Conservation (phyloP, 2,329 filamentous ascomycete genomes). For the Graphilbum fragrans region DNA sequence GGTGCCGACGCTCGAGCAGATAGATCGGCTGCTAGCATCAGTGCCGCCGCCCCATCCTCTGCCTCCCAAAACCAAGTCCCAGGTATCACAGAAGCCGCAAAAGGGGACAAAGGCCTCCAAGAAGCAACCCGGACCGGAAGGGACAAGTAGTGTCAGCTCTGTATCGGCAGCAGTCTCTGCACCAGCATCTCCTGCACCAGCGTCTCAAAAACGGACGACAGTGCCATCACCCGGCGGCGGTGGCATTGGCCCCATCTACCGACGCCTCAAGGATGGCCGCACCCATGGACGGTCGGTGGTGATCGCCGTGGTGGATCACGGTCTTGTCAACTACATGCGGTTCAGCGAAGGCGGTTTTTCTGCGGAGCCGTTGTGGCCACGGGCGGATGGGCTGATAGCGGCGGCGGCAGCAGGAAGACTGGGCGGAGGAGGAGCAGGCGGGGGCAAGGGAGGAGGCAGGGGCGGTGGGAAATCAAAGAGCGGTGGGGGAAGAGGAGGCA, state of each 20-base stretch:
- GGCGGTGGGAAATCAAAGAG: constrained; percentile 1
- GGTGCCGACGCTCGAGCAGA: constrained; percentile 62
- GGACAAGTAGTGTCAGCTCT: no score
- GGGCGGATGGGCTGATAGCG: constrained; percentile 28
- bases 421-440: constrained; percentile 21
- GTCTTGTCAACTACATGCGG: constrained; percentile 76
- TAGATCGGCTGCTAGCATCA: constrained; percentile 59
- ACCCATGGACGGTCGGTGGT: constrained; percentile 60
- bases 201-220: neutral
- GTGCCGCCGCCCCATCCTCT: constrained; percentile 42
- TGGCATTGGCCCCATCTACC: constrained; percentile 43
- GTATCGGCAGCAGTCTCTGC: no score
- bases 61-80: constrained; percentile 38
- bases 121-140: no score
- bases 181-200: neutral
- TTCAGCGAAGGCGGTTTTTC: constrained; percentile 72
- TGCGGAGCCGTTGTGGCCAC: constrained; percentile 58
- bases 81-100: neutral
- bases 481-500: neutral
- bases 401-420: constrained; percentile 24
- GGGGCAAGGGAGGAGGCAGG: constrained; percentile 16
- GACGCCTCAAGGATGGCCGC: constrained; percentile 64
- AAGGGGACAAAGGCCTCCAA: neutral
- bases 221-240: constrained; percentile 12
- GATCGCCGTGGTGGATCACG: constrained; percentile 79